Evolutionary conservation across 805 yeast genomes (phyloP).

Genomic region (Wickerhamiella spandovensis): DNA sequence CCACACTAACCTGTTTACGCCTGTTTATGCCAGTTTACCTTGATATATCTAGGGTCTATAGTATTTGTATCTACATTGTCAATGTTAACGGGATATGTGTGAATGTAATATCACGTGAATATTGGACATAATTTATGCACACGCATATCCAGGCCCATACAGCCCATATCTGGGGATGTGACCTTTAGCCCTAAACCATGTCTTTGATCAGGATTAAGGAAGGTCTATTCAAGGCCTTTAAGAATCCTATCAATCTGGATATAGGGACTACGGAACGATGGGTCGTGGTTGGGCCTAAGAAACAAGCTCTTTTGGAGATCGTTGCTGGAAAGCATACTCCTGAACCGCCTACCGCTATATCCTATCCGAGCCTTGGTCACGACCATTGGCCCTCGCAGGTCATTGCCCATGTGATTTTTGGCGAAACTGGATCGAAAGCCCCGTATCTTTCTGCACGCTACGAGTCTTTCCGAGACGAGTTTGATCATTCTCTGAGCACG

Average conservation of each 20-base stretch:
- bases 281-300: constrained; percentile 45
- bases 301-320: constrained; percentile 40
- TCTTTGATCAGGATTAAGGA: constrained; percentile 9
- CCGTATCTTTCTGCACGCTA: constrained; percentile 83
- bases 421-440: constrained; percentile 30
- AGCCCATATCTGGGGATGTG: neutral
- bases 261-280: constrained; percentile 32
- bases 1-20: too few relatives aligned
- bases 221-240: constrained; percentile 21
- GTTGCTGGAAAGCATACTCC: constrained; percentile 43
- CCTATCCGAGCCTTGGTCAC: constrained; percentile 39
- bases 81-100: too few relatives aligned
- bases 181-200: constrained; percentile 3
- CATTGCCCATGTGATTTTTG: constrained; percentile 32
- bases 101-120: too few relatives aligned
- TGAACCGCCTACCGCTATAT: constrained; percentile 39
- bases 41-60: too few relatives aligned
- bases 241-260: constrained; percentile 30
- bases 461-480: constrained; percentile 74
- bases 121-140: too few relatives aligned
- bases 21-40: too few relatives aligned
- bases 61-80: too few relatives aligned
- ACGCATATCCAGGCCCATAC: too few relatives aligned
- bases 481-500: constrained; percentile 55
- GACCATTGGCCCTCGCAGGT: constrained; percentile 35